Conservation (phyloP, 345 rosid species). For the Draba incana region DNA sequence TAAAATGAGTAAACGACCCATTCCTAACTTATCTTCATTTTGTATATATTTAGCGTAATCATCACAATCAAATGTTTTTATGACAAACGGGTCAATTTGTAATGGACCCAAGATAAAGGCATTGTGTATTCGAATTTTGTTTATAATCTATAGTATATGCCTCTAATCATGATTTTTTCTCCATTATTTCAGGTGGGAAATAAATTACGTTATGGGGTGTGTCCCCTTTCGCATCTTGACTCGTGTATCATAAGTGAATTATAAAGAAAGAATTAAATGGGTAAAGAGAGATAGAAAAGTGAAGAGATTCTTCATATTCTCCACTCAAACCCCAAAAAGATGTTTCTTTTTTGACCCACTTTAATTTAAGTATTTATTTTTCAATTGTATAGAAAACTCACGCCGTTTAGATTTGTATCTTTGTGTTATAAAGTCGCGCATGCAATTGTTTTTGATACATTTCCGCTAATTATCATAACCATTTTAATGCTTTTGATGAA, state of each 20-base stretch:
- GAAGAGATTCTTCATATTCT: constrained; percentile 37
- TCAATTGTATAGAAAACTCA: constrained; percentile 21
- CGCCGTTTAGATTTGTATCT: constrained; percentile 33
- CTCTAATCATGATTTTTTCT: neutral
- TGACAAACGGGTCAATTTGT: constrained; percentile 8
- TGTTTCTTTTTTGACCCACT: constrained; percentile 35
- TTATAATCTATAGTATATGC: no score
- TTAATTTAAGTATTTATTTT: constrained; percentile 14
- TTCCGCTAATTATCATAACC: neutral
- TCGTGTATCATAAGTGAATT: neutral
- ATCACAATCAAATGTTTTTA: constrained; percentile 15
- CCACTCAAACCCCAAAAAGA: constrained; percentile 33
- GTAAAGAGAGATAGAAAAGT: constrained; percentile 34
- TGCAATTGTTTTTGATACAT: neutral
- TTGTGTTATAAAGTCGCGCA: neutral
- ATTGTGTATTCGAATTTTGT: neutral
- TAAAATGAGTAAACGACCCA: constrained; percentile 13
- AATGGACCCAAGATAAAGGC: constrained; percentile 24
- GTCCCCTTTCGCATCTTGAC: constrained; percentile 10
- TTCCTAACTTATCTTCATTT: neutral
- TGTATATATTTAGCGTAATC: constrained; percentile 7
- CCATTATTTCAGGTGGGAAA: constrained; percentile 34
- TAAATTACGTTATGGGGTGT: neutral
- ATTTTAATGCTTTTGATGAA: neutral
- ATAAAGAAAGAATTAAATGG: neutral